These are phyloP conservation scores for Rhodotorula sp. DNA, from an alignment of 1,284 basidiomycete species.

Conservation along the genomic window DNA sequence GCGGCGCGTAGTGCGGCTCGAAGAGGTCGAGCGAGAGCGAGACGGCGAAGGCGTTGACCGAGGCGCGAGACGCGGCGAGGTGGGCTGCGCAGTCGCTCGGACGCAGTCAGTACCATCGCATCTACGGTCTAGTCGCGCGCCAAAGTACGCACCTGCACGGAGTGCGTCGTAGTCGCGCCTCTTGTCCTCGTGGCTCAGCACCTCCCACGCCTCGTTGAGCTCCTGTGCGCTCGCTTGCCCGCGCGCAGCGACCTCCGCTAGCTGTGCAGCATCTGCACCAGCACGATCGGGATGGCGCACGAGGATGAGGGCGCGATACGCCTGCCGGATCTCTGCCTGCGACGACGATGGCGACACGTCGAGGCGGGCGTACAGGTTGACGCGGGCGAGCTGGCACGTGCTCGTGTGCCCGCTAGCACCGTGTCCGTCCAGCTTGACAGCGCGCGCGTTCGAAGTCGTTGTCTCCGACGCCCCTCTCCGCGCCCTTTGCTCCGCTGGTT, in stretches of 20 bases:
- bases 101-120: neutral
- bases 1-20: slow-evolving; percentile 37
- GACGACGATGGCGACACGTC: neutral
- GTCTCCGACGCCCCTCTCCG: neutral
- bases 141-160: slow-evolving; percentile 33
- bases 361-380: slow-evolving; percentile 28
- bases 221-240: neutral
- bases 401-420: too few relatives aligned
- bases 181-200: slow-evolving; percentile 46
- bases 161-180: slow-evolving; percentile 30
- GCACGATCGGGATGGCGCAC: slow-evolving; percentile 29
- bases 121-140: neutral
- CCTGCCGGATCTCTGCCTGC: slow-evolving; percentile 14
- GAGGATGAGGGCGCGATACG: slow-evolving; percentile 21
- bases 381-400: slow-evolving; percentile 11
- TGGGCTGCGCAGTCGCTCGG: neutral
- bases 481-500: neutral
- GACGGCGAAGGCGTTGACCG: slow-evolving; percentile 20
- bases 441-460: neutral
- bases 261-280: neutral
- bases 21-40: slow-evolving; percentile 28
- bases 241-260: neutral
- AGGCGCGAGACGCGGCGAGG: slow-evolving; percentile 1
- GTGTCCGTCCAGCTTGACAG: neutral
- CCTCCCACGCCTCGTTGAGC: slow-evolving; percentile 51